phyloP scores from a whole-genome alignment of 108 stramenopile species.

The Parietichytrium sp. region DNA sequence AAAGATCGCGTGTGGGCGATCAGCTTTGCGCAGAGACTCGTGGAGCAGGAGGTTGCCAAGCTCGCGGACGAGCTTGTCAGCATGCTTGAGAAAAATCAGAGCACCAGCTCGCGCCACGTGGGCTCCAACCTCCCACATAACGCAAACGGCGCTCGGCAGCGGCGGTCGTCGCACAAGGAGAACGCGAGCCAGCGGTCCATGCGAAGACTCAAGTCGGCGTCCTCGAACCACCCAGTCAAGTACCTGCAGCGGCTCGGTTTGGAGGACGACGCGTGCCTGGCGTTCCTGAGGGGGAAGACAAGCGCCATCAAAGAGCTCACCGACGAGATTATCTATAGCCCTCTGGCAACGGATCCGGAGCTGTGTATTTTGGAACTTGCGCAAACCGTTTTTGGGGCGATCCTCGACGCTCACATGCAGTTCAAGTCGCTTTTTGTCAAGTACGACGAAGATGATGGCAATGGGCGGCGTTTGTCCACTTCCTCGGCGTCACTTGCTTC shows the following conservation, averaged over 20 bases:
- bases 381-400: constrained; percentile 20
- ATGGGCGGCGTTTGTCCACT: neutral
- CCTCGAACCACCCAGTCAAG: neutral
- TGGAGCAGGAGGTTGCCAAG: neutral
- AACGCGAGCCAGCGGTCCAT: too few species aligned
- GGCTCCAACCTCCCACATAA: neutral
- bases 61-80: neutral
- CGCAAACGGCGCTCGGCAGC: neutral
- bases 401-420: neutral
- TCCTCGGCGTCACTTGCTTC: neutral
- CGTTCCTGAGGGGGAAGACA: neutral
- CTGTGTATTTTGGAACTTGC: constrained; percentile 21
- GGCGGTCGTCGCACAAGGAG: too few species aligned
- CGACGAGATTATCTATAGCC: constrained; percentile 20
- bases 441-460: neutral
- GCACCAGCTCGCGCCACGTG: neutral
- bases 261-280: neutral
- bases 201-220: too few species aligned
- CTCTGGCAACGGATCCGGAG: constrained; percentile 19
- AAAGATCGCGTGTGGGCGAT: constrained; percentile 19
- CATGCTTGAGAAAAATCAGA: neutral
- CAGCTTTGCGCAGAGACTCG: neutral
- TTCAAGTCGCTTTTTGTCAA: neutral
- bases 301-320: neutral
- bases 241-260: neutral